Base-by-base conservation (phyloP, 73 alveolate genomes). In the Paramecium tetraurelia region DNA sequence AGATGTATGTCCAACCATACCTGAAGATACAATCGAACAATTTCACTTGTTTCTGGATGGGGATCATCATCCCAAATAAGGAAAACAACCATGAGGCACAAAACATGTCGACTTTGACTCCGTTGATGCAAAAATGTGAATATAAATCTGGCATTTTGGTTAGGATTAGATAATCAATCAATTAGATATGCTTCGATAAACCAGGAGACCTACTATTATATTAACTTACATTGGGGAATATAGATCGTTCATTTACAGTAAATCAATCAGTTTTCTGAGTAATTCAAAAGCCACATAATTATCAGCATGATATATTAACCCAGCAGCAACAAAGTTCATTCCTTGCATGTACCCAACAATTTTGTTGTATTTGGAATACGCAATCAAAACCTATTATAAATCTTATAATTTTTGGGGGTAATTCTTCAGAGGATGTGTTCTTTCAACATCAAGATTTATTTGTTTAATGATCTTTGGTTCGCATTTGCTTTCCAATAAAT, bases 71-170 rank as follows among this genome's bases (percentile, higher is more conserved):
- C 18, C 96, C 97, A 84, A 95, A 95, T n/a, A 95, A 84, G 40
- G 95, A 87, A 63, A 95, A 95, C 44, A 94, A 70, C 95, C 97
- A 95, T 18, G 94, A 94, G n/a, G 97, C 89, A 36, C 94, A 94
- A 93, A 85, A 95, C 96, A 95, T 95, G 58, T 89, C 95, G 0
- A 80, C 95, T 22, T 85, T 86, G 6, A 95, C 58, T 11, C 69
- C 59, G 58, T 80, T 59, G n/a, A 46, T 71, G 50, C 93, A 90
- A 46, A 90, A 84, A 69, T 90, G 95, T 38, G 72, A 68, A 44
- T 90, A 77, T 14, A 90, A 57, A 4, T 90, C 83, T 21, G 95
- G 95, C 44, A 90, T 27, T 27, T 92, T 58, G 31, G 89, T 68
- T 18, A 86, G 16, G 16, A 88, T 87, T 7, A 86, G 72, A 48